Evolutionary conservation across 2,329 filamentous ascomycete genomes (phyloP).

Genomic region (Laburnicola sp.): DNA sequence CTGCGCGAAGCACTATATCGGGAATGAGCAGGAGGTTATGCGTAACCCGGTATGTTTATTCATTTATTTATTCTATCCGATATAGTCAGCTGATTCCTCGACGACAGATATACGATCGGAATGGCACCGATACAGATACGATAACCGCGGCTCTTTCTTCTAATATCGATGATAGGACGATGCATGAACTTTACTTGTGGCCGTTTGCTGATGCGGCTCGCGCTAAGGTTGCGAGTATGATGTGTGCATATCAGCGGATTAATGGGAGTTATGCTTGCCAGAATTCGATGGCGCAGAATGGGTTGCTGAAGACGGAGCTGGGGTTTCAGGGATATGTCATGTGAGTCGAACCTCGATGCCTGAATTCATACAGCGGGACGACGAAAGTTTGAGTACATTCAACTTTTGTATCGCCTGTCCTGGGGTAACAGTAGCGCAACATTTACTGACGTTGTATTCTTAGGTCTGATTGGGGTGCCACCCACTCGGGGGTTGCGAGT

Average conservation of each 20-base stretch:
- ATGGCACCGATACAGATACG: conserved; percentile 41
- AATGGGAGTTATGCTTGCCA: conserved; percentile 40
- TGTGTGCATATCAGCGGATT: conserved; percentile 57
- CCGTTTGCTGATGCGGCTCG: conserved; percentile 63
- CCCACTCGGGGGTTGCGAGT: conserved; percentile 49
- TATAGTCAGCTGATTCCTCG: no score
- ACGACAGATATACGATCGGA: no score
- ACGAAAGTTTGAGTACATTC: no score
- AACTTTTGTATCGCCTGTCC: no score
- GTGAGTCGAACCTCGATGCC: no score
- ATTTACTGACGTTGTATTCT: conserved; percentile 29
- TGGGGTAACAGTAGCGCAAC: no score
- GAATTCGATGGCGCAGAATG: conserved; percentile 50
- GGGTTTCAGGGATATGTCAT: conserved; percentile 56
- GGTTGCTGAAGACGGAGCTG: conserved; percentile 55
- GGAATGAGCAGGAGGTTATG: conserved; percentile 62
- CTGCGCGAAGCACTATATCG: conserved; percentile 58
- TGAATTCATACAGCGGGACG: no score
- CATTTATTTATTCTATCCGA: no score
- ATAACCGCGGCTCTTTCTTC: conserved; percentile 60
- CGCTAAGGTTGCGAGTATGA: conserved; percentile 61
- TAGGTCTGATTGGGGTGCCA: conserved; percentile 51
- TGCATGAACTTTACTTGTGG: conserved; percentile 55
- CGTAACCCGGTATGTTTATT: conserved; percentile 34
- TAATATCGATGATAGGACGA: conserved; percentile 64